phyloP scores from a whole-genome alignment of 371 early-diverging fungal genomes.

The Phascolomyces articulosus region DNA sequence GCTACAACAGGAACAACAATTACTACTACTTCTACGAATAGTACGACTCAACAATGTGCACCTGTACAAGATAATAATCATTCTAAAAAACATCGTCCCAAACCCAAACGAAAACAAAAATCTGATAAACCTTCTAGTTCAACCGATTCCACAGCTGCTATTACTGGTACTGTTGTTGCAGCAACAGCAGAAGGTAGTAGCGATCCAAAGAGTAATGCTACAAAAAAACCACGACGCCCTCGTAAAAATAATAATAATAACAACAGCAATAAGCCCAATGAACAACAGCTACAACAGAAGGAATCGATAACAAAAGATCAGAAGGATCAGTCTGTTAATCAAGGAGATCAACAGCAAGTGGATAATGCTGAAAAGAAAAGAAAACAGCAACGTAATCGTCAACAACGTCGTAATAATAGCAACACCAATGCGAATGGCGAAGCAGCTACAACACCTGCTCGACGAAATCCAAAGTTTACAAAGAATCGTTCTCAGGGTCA shows the following conservation, averaged over 20 bases:
- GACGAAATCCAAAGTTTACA: constrained; percentile 14
- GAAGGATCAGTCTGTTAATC: background rate
- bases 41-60: background rate
- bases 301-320: background rate
- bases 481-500: constrained; percentile 47
- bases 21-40: background rate
- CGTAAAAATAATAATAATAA: background rate
- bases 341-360: background rate
- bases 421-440: background rate
- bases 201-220: background rate
- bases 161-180: background rate
- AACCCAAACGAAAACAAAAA: constrained; percentile 12
- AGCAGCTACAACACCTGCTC: background rate
- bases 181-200: background rate
- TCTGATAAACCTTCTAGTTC: background rate
- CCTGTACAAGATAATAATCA: constrained; percentile 3
- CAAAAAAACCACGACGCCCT: background rate
- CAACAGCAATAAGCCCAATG: constrained; percentile 2
- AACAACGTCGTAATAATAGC: too few relatives aligned
- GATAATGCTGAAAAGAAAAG: background rate
- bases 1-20: background rate
- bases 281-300: background rate
- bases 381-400: background rate
- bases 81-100: background rate
- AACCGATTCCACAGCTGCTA: background rate